Conservation (phyloP, 306 rosid genomes). For the Cicer arietinum region DNA sequence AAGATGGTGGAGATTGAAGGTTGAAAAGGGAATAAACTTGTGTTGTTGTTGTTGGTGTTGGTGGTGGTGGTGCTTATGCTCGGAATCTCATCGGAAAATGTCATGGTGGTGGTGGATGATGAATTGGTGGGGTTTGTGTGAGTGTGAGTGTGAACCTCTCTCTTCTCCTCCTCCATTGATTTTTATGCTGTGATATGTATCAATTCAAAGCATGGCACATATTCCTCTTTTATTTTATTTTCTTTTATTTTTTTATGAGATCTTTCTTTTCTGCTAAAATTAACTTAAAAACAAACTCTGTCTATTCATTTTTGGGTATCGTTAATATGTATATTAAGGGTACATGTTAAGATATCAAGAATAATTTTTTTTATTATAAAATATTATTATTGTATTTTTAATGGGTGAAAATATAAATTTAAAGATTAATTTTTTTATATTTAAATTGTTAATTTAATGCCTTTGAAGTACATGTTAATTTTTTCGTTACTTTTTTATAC, state of each 20-base stretch:
- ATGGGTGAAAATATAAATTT: too few species aligned
- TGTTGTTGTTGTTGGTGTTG: conserved; percentile 34
- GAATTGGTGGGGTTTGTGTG: conserved; percentile 41
- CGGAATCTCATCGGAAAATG: conserved; percentile 62
- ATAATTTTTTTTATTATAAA: too few species aligned
- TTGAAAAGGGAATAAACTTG: conserved; percentile 37
- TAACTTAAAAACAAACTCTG: conserved; percentile 50
- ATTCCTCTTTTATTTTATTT: conserved; percentile 47
- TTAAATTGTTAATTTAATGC: too few species aligned
- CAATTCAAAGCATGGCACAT: conserved; percentile 54
- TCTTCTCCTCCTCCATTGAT: conserved; percentile 69
- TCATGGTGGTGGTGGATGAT: conserved; percentile 41
- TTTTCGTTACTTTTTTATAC: too few species aligned
- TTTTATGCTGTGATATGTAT: conserved; percentile 36
- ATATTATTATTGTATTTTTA: too few species aligned
- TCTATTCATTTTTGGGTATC: conserved; percentile 43
- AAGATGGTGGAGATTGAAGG: conserved; percentile 51
- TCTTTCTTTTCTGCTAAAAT: conserved; percentile 49
- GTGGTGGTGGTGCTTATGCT: conserved; percentile 12
- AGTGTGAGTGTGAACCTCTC: conserved; percentile 24
- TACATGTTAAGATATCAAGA: too few species aligned
- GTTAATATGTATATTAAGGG: too few species aligned
- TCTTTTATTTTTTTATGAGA: not conserved
- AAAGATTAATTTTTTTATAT: too few species aligned
- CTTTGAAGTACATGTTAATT: too few species aligned